Evolutionary conservation across 2,329 filamentous ascomycete species (phyloP).

Genomic region (Geosmithia putterillii): DNA sequence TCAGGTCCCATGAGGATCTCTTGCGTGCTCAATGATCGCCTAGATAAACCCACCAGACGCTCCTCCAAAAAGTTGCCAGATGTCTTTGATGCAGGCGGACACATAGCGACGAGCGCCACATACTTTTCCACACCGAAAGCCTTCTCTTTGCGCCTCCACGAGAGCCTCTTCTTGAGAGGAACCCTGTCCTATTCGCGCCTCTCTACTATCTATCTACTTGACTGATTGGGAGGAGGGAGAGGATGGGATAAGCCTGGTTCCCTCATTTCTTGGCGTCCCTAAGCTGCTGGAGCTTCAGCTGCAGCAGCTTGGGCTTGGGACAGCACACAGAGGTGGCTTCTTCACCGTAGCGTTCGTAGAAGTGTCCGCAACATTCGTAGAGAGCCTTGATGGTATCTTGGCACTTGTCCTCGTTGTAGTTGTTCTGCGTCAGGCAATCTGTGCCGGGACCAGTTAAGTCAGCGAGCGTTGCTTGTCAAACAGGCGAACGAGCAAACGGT

Average conservation of each 20-base stretch:
- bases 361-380: constrained; percentile 86
- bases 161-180: not conserved
- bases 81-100: constrained; percentile 31
- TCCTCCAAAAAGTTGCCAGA: constrained; percentile 60
- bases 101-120: constrained; percentile 31
- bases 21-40: constrained; percentile 96
- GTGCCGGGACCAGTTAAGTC: constrained; percentile 1
- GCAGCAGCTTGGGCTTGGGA: constrained; percentile 67
- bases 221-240: not conserved
- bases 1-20: constrained; percentile 74
- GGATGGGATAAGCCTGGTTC: too few relatives aligned
- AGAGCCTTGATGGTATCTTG: constrained; percentile 66
- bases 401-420: constrained; percentile 79
- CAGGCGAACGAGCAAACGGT: not conserved
- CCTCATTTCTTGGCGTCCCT: constrained; percentile 14
- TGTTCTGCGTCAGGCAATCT: constrained; percentile 79
- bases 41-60: constrained; percentile 61
- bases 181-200: too few relatives aligned
- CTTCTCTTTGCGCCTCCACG: not conserved
- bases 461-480: too few relatives aligned
- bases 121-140: constrained; percentile 4
- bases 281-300: constrained; percentile 75
- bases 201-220: not conserved
- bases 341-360: constrained; percentile 72
- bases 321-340: constrained; percentile 69